These are phyloP conservation scores for Hanseniaspora sp. DNA, from an alignment of 1,139 yeast species.

Conservation along the genomic window DNA sequence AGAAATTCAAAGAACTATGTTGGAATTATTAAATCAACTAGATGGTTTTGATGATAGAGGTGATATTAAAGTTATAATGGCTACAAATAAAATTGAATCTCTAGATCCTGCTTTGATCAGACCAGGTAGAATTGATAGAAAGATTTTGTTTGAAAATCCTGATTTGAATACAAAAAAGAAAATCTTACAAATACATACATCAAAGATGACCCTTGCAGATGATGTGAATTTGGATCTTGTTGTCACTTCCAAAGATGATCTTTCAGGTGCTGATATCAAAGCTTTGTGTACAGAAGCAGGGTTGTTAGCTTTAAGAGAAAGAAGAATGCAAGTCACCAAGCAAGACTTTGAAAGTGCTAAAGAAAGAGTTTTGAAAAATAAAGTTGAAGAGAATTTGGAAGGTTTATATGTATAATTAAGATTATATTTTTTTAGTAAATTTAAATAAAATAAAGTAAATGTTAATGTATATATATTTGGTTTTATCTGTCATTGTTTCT, in stretches of 20 bases:
- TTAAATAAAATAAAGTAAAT: too few relatives aligned
- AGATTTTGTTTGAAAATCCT: slow-evolving; percentile 91
- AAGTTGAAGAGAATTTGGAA: slow-evolving; percentile 92
- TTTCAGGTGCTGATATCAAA: slow-evolving; percentile 96
- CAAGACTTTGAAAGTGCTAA: slow-evolving; percentile 91
- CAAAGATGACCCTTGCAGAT: slow-evolving; percentile 79
- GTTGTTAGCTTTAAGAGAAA: slow-evolving; percentile 84
- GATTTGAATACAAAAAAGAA: slow-evolving; percentile 87
- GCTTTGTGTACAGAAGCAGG: slow-evolving; percentile 99
- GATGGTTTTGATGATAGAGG: slow-evolving; percentile 99
- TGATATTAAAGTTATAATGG: slow-evolving; percentile 97
- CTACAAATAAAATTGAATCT: slow-evolving; percentile 90
- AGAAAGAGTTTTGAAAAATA: slow-evolving; percentile 93
- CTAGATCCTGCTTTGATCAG: slow-evolving; percentile 96
- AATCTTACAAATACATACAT: slow-evolving; percentile 85
- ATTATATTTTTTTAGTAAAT: background rate
- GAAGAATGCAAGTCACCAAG: slow-evolving; percentile 96
- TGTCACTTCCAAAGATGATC: slow-evolving; percentile 84
- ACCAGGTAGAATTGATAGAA: slow-evolving; percentile 98
- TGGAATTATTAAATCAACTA: slow-evolving; percentile 88
- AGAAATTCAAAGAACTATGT: slow-evolving; percentile 96
- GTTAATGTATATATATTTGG: too few relatives aligned
- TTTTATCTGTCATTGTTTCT: background rate
- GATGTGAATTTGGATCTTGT: slow-evolving; percentile 87
- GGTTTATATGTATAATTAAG: slow-evolving; percentile 65